Base-by-base conservation (phyloP, 352 stramenopile species). In the Chrysophaeum taylorii region DNA sequence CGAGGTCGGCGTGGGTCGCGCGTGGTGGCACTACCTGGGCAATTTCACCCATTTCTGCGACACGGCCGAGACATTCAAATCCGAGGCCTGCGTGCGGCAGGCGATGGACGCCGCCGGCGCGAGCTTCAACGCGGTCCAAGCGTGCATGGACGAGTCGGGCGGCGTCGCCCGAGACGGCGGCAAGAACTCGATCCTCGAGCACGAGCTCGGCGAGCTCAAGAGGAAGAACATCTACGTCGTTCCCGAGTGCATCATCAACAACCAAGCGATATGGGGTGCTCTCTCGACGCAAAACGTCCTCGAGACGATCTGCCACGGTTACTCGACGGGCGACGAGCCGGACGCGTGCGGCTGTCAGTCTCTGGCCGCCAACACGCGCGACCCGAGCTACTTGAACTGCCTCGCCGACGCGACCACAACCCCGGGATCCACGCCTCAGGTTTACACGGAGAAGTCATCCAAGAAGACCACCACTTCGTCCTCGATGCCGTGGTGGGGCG, bases 1-100 rank as follows among this genome's bases (percentile, higher is more conserved):
- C 25, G 29, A 71, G 37, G 33, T 60, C 14, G 92, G 92, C 64
- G 81, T 97, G 35, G 92, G 91, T 14, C 69, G 84, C 29, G 84
- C 87, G 74, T 98, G 90, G 90, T 98, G 91, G 91, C 86, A 94
- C 70, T 98, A 98, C 73, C 84, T 97, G 5, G 85, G 89, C 69
- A 87, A 93, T 60, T 97, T 94, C 76, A 83, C 87, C 7, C 77
- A 83, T 52, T 81, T 87, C 36, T 97, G 92, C 71, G 84, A 90
- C 25, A 79, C 53, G 2, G 42, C 62, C 18, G 70, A 74, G 25
- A 80, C 84, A 16, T 95, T 95, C 74, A 87, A 90, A 45, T 86
- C 94, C 70, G 80, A 84, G 67, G 80, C 77, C 39, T 97, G 92
- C 64, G 84, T 90, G 9, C 82, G 88, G 29, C 89, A 95, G 81